Conservation (phyloP, 176 grass and related monocot species). For the Themeda triandra region DNA sequence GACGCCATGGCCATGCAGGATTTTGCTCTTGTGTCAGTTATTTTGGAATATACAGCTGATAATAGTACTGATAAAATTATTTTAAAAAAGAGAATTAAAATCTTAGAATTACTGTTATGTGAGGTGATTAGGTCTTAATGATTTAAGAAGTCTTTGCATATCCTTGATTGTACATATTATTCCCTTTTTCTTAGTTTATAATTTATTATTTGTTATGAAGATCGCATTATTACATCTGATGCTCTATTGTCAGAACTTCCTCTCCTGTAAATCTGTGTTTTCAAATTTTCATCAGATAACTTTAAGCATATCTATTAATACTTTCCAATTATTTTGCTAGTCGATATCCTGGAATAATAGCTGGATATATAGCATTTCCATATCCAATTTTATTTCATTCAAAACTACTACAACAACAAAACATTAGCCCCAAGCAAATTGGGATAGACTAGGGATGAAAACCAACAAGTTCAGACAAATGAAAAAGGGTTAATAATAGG, state of each 20-base stretch:
- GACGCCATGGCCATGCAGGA: not conserved
- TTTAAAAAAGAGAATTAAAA: not conserved
- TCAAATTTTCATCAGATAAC: slow-evolving; percentile 4
- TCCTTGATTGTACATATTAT: not conserved
- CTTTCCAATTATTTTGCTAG: not conserved
- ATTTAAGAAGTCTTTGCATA: not conserved
- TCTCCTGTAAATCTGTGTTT: not conserved
- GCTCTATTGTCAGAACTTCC: not conserved
- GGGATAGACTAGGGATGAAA: not conserved
- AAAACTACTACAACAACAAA: not conserved
- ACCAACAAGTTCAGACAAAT: not conserved
- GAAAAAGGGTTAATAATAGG: not conserved
- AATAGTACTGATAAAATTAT: not conserved
- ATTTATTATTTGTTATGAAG: too few relatives aligned
- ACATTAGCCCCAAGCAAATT: not conserved
- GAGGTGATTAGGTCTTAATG: not conserved
- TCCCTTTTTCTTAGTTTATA: not conserved
- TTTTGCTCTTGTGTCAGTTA: not conserved
- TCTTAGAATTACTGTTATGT: not conserved
- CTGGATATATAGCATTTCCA: not conserved
- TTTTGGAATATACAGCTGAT: not conserved
- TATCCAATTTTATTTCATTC: not conserved
- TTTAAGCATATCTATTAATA: not conserved
- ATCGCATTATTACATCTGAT: not conserved
- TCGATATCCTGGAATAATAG: not conserved